phyloP scores from a whole-genome alignment of 1,284 basidiomycete species.

The Rugosomyces carneus region DNA sequence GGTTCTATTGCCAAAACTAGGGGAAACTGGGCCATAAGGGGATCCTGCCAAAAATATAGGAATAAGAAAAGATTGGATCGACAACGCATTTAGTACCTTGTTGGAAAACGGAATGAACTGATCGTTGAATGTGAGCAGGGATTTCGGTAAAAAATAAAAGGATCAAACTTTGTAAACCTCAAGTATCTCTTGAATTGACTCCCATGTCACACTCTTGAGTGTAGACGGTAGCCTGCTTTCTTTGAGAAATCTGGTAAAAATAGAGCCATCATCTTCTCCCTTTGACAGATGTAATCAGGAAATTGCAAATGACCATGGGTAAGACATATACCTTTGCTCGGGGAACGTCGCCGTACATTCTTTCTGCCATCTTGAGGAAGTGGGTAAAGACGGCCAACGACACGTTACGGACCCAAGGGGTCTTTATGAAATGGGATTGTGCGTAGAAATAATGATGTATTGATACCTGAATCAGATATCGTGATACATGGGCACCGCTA shows the following conservation, averaged over 20 bases:
- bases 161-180: constrained; percentile 58
- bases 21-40: constrained; percentile 69
- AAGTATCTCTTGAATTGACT: constrained; percentile 56
- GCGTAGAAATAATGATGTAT: constrained; percentile 72
- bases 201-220: constrained; percentile 51
- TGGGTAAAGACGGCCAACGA: constrained; percentile 53
- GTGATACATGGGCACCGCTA: constrained; percentile 69
- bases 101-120: constrained; percentile 72
- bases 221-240: constrained; percentile 55
- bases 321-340: constrained; percentile 41
- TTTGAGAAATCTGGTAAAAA: constrained; percentile 58
- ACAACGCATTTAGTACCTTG: constrained; percentile 37
- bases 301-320: constrained; percentile 9
- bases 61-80: constrained; percentile 7
- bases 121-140: constrained; percentile 8
- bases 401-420: constrained; percentile 61
- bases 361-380: constrained; percentile 52
- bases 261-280: constrained; percentile 65
- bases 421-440: constrained; percentile 65
- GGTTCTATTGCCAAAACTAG: constrained; percentile 70
- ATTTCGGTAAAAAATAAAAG: constrained; percentile 3
- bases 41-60: constrained; percentile 43
- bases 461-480: constrained; percentile 69
- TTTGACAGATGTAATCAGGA: constrained; percentile 15
- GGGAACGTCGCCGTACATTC: constrained; percentile 58